Base-by-base conservation (phyloP, 352 stramenopile species). In the Phytopythium delawarense region DNA sequence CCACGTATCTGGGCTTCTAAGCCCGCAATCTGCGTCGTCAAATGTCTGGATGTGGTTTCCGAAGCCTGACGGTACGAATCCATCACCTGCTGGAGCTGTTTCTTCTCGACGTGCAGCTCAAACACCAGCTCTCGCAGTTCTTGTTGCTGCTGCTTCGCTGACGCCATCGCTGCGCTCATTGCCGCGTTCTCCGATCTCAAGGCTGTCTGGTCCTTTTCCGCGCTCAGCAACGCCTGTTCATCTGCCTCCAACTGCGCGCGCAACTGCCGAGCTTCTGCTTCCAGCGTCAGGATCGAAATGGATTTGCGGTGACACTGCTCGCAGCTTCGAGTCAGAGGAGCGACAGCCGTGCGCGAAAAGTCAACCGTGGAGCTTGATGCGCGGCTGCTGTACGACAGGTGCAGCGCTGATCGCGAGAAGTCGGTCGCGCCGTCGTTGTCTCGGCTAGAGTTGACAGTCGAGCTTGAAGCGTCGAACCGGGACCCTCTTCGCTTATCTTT, bases 91-190 rank as follows among this genome's bases (percentile, higher is more conserved):
- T 88, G 78, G 0, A 86, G 57, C 37, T 72, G 62, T 7, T 79
- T 71, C 51, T 90, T 90, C n/a, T 84, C 76, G 30, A 74, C 69
- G 5, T 75, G 79, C 20, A 83, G 51, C 11, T 90, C 68, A 7
- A 78, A 0, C 23, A 85, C 65, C 60, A 75, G 72, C 44, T 77
- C 63, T 0, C 71, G 75, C 16, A 88, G 66, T 18, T 87, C 77
- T 59, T 88, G 67, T 28, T 87, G 77, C 23, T 79, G 75, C 42
- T 88, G 73, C 57, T 84, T 88, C 0, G 73, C 65, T 18, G 67
- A 61, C 7, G 84, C 7, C 28, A 90, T 30, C n/a, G 73, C 66
- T 23, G 57, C 76, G 3, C 71, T 81, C 7, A 90, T 59, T 12
- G 76, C 69, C 4, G 63, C 57, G 40, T 81, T 77, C 53, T 90